Evolutionary conservation across 257 asterid genomes (phyloP), one percentile per base, ranked within the genome.

Genomic region (Leptodermis oblonga): DNA sequence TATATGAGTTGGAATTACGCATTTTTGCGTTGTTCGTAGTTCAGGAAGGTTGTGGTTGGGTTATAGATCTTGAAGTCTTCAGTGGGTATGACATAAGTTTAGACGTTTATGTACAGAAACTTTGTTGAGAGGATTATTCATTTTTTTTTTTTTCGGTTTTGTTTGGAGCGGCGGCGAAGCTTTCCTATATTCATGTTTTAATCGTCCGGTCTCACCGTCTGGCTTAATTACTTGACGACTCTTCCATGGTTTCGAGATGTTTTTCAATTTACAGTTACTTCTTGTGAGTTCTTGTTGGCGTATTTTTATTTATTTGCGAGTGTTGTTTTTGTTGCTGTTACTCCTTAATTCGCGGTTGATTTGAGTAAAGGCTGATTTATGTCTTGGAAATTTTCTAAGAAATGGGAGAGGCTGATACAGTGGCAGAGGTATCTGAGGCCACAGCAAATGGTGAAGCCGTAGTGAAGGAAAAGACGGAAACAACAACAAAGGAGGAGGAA

Each of bases 381-480:
- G 33, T 31, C 34, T 49, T 42, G 37, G 34, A 30, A 23, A 56
- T 74, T 62, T 70, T 28, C 54, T 78, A 31, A 72, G 73, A 64
- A 49, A 90, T 90, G 97, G 95, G 86, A 51, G 91, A 80, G 82
- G 88, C 70, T 70, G 93, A 82, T 51, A 67, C 54, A 5, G 86
- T 77, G 68, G 63, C 87, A 26, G 90, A 84, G 67, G 81, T 73
- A 68, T 63, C 69, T 0, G 83, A 79, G 79, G 72, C 83, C 20
- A 75, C 71, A 55, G 79, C 73, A 43, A 86, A 86, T 77, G 92
- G 82, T 30, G 75, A 73, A 30, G 75, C 67, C 9, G n/a, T 28
- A 1, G n/a, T 30, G 30, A 53, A 46, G 65, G 53, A 58, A 55
- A 37, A 22, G 42, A 30, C 31, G 26, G 59, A 30, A 33, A 31